These are phyloP conservation scores for Fraxinus albicans DNA, from an alignment of 305 asterid species.

Conservation along the genomic window DNA sequence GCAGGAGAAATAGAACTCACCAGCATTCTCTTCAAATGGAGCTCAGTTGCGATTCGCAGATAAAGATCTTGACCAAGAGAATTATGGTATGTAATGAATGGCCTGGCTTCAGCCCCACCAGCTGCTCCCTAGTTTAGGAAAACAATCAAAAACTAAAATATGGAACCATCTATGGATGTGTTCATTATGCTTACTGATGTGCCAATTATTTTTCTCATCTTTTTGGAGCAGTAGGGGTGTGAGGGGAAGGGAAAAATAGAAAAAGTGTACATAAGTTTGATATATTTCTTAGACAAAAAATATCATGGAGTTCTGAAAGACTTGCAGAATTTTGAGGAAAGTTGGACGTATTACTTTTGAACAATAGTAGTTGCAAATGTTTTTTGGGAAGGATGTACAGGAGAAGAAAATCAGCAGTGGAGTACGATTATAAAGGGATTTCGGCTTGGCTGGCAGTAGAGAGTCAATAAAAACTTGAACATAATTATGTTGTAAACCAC, in stretches of 20 bases:
- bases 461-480: not conserved
- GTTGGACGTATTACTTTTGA: not conserved
- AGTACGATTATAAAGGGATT: not conserved
- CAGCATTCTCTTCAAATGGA: constrained; percentile 97
- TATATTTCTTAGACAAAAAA: not conserved
- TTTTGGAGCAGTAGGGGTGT: not conserved
- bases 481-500: not conserved
- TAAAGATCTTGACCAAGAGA: constrained; percentile 98
- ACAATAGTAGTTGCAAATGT: not conserved
- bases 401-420: not conserved
- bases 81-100: constrained; percentile 90
- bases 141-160: constrained; percentile 23
- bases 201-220: constrained; percentile 3
- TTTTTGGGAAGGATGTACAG: not conserved
- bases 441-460: not conserved
- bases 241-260: not conserved
- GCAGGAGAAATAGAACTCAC: constrained; percentile 38
- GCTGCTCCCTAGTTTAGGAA: constrained; percentile 83
- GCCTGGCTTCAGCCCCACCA: constrained; percentile 99
- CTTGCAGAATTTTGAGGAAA: not conserved
- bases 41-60: constrained; percentile 97
- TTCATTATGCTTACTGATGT: not conserved
- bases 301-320: not conserved
- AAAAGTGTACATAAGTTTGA: not conserved
- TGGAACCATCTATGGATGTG: not conserved